Conservation (phyloP, 495 filamentous ascomycete species). For the Penicillium tannophilum region DNA sequence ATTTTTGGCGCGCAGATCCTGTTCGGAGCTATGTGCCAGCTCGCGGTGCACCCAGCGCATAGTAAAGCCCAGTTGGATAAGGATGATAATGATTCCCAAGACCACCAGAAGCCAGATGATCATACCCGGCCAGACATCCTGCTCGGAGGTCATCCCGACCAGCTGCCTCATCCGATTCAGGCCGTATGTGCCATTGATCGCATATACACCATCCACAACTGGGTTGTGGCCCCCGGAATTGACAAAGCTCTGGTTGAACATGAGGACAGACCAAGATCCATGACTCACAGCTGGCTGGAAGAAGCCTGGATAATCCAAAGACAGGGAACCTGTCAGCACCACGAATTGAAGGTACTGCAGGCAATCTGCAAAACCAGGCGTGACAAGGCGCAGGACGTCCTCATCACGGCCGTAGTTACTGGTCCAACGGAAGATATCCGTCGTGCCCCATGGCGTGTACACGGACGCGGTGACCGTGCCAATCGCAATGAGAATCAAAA, state of each 20-base stretch:
- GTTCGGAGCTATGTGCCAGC: constrained; percentile 70
- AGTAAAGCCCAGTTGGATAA: constrained; percentile 77
- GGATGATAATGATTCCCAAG: constrained; percentile 62
- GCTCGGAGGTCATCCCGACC: constrained; percentile 72
- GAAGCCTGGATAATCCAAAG: constrained; percentile 88
- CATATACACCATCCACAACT: constrained; percentile 83
- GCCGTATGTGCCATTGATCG: constrained; percentile 69
- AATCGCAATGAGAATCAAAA: constrained; percentile 77
- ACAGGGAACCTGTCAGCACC: constrained; percentile 81
- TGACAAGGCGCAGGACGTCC: constrained; percentile 88
- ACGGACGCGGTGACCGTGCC: constrained; percentile 82
- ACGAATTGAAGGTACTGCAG: constrained; percentile 96
- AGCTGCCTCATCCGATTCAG: constrained; percentile 77
- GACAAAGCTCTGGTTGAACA: constrained; percentile 93
- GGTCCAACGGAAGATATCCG: constrained; percentile 87
- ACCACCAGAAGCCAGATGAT: constrained; percentile 82
- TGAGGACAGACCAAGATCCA: constrained; percentile 81
- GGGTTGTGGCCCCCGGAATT: constrained; percentile 62
- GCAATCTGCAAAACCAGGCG: constrained; percentile 95
- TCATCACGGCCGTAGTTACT: constrained; percentile 95
- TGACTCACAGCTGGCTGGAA: constrained; percentile 90
- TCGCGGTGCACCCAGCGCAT: constrained; percentile 72
- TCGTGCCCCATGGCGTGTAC: constrained; percentile 91
- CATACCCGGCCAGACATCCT: constrained; percentile 93
- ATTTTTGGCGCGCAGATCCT: constrained; percentile 88